Evolutionary conservation across 108 stramenopile species (phyloP).

Genomic region (Seminavis robusta): DNA sequence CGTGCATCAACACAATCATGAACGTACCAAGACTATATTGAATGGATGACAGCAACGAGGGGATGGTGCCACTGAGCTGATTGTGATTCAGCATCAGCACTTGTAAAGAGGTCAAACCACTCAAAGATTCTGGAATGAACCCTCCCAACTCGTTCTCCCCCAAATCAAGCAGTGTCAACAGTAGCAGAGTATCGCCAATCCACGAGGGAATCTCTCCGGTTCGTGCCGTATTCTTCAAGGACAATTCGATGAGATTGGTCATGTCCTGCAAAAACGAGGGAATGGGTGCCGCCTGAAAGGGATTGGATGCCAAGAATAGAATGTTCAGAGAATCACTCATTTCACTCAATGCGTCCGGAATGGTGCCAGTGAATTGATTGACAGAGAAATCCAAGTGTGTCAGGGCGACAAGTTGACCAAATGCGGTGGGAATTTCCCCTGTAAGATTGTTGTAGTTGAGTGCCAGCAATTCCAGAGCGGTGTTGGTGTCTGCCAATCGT

Average conservation of each 20-base stretch:
- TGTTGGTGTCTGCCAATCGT: too few relatives aligned
- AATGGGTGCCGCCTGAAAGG: not conserved
- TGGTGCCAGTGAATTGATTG: conserved; percentile 12
- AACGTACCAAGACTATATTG: too few relatives aligned
- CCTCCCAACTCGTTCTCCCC: conserved; percentile 7
- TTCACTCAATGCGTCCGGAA: conserved; percentile 1
- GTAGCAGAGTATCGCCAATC: too few relatives aligned
- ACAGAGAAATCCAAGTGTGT: conserved; percentile 13
- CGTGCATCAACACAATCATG: too few relatives aligned
- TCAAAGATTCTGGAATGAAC: conserved; percentile 6
- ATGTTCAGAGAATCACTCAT: not conserved
- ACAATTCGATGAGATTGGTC: conserved; percentile 1
- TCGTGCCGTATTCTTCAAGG: not conserved
- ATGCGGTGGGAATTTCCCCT: conserved; percentile 15
- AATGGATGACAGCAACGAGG: too few relatives aligned
- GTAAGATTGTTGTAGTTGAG: conserved; percentile 20
- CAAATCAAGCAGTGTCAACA: too few relatives aligned
- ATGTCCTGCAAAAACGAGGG: conserved; percentile 9
- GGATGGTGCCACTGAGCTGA: conserved; percentile 17
- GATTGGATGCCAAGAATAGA: conserved; percentile 1
- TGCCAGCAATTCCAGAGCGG: conserved; percentile 16
- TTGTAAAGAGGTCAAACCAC: conserved; percentile 8
- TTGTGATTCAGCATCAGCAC: conserved; percentile 29
- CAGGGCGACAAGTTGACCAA: conserved; percentile 15
- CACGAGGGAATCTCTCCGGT: not conserved